Percentiles rank a stretch among this genome's conserved stretches.
These are phyloP conservation scores for Agrostemma githago DNA, from an alignment of 148 eudicot species.

Conservation along the genomic window DNA sequence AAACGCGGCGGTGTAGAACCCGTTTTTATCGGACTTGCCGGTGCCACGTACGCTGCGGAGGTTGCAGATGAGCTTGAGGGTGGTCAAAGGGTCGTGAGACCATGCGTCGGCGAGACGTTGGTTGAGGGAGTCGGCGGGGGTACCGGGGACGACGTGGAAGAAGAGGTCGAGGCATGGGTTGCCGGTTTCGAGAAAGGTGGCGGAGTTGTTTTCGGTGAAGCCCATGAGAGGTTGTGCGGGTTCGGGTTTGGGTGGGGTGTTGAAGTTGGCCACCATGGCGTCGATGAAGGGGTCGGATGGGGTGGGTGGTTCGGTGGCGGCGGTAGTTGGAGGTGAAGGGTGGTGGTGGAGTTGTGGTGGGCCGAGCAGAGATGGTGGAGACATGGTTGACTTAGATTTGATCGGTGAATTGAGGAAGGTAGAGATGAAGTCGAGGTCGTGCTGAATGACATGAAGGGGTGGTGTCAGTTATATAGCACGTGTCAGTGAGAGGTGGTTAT, in stretches of 20 bases:
- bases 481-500: no score
- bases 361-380: slow-evolving; percentile 4
- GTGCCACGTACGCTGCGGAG: slow-evolving; percentile 23
- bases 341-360: not conserved
- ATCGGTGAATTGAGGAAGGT: no score
- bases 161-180: slow-evolving; percentile 11
- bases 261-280: not conserved
- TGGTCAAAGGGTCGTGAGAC: slow-evolving; percentile 20
- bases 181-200: not conserved
- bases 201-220: slow-evolving; percentile 1
- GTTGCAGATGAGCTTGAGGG: slow-evolving; percentile 25
- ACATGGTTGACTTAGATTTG: not conserved
- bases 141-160: slow-evolving; percentile 22
- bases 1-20: slow-evolving; percentile 13
- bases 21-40: slow-evolving; percentile 19
- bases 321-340: not conserved
- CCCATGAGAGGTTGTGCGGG: not conserved
- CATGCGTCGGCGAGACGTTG: not conserved
- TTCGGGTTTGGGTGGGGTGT: not conserved
- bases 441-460: no score
- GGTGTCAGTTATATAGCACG: no score
- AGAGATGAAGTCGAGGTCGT: no score
- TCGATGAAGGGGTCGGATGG: not conserved
- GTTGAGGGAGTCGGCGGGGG: not conserved
- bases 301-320: not conserved